Percentiles rank a stretch among this genome's conserved stretches.
These are phyloP conservation scores for Fusarium neocosmosporiellum DNA, from an alignment of 2,329 filamentous ascomycete genomes.

Conservation along the genomic window DNA sequence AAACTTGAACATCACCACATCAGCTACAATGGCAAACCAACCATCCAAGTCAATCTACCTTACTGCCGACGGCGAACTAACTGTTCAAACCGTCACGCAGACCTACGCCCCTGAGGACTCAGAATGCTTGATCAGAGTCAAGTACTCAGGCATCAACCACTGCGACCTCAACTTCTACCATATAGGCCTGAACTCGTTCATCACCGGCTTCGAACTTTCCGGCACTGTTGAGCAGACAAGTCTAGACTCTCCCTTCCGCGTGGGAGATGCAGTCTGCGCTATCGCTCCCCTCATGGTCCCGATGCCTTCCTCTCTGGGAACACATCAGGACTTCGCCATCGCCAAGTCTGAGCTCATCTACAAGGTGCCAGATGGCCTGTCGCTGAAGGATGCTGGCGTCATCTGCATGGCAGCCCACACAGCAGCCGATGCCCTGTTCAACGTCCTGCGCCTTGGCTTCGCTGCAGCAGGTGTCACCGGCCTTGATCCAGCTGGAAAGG, in stretches of 20 bases:
- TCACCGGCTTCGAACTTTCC: not conserved
- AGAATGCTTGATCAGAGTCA: not conserved
- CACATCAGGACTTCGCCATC: not conserved
- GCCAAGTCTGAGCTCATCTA: not conserved
- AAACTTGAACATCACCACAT: not conserved
- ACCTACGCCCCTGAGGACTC: not conserved
- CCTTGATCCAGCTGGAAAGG: not conserved
- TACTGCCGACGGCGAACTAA: not conserved
- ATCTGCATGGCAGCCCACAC: not conserved
- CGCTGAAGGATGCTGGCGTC: not conserved
- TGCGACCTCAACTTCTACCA: not conserved
- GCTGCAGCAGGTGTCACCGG: not conserved
- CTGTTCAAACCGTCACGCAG: not conserved
- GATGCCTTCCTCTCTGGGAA: not conserved
- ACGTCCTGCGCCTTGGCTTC: not conserved
- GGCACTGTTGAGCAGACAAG: not conserved
- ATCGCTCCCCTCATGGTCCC: not conserved
- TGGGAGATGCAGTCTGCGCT: not conserved
- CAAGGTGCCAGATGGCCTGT: not conserved
- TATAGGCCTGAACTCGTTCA: not conserved
- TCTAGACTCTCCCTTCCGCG: not conserved
- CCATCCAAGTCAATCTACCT: not conserved
- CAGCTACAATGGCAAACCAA: not conserved
- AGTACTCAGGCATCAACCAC: not conserved
- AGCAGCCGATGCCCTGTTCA: not conserved